phyloP scores from a whole-genome alignment of 495 filamentous ascomycete species.

The Aspergillus ostianus region DNA sequence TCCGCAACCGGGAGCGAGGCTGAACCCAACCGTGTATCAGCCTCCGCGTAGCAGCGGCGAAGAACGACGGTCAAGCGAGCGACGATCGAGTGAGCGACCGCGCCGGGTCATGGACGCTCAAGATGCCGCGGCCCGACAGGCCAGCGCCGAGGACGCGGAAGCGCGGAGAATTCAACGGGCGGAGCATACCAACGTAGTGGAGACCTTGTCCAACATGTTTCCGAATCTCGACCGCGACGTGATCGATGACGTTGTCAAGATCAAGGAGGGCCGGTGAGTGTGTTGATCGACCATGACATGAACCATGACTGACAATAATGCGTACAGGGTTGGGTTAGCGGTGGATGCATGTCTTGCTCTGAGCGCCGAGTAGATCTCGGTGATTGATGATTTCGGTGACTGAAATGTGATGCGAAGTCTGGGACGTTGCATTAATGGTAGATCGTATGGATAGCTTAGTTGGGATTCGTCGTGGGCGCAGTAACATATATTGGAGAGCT shows the following conservation, averaged over 20 bases:
- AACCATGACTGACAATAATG: slow-evolving; percentile 19
- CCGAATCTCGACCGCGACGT: slow-evolving; percentile 86
- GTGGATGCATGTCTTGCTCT: slow-evolving; percentile 90
- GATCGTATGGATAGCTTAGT: slow-evolving; percentile 31
- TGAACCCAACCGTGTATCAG: slow-evolving; percentile 56
- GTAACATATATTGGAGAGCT: neutral
- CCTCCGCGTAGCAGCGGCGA: slow-evolving; percentile 47
- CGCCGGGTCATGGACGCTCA: slow-evolving; percentile 54
- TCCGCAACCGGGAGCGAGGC: slow-evolving; percentile 56
- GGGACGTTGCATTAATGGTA: neutral
- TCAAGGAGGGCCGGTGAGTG: slow-evolving; percentile 84
- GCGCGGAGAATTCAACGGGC: slow-evolving; percentile 78
- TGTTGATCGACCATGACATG: slow-evolving; percentile 1
- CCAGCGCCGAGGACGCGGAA: slow-evolving; percentile 88
- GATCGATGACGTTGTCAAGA: slow-evolving; percentile 89
- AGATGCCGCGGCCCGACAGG: slow-evolving; percentile 91
- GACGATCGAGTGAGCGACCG: slow-evolving; percentile 19
- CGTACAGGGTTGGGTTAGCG: slow-evolving; percentile 73
- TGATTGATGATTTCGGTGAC: neutral
- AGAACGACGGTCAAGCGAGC: slow-evolving; percentile 47
- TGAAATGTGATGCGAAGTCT: slow-evolving; percentile 2
- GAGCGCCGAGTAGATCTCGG: slow-evolving; percentile 40
- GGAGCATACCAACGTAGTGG: slow-evolving; percentile 88
- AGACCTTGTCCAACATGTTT: slow-evolving; percentile 90
- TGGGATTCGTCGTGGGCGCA: neutral